Percentiles rank a stretch among this genome's conserved stretches.
These are phyloP conservation scores for Mrakia frigida DNA, from an alignment of 768 basidiomycete species.

Conservation along the genomic window DNA sequence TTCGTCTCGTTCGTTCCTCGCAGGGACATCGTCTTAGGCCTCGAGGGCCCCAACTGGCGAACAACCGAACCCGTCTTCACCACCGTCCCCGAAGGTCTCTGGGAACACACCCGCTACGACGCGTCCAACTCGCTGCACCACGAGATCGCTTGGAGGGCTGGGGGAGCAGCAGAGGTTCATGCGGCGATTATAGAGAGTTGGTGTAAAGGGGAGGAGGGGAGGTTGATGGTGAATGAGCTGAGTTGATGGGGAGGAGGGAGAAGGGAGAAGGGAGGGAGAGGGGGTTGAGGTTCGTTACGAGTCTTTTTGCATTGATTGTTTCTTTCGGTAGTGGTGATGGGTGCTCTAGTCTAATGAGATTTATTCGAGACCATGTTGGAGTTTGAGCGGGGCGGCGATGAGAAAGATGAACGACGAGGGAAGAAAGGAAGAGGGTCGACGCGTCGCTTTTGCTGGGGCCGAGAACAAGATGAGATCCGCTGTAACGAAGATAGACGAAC, in stretches of 20 bases:
- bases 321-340: too few relatives aligned
- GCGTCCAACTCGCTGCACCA: background rate
- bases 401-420: too few relatives aligned
- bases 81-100: background rate
- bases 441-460: too few relatives aligned
- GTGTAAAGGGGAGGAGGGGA: background rate
- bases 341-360: too few relatives aligned
- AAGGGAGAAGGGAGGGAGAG: background rate
- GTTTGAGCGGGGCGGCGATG: too few relatives aligned
- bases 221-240: too few relatives aligned
- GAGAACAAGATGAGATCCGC: too few relatives aligned
- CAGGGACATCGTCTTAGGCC: background rate
- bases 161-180: background rate
- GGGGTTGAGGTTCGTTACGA: too few relatives aligned
- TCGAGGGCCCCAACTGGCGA: background rate
- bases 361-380: too few relatives aligned
- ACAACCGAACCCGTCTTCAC: background rate
- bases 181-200: background rate
- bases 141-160: background rate
- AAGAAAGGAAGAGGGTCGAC: too few relatives aligned
- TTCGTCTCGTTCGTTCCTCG: background rate
- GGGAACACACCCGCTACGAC: background rate
- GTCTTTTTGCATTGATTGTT: too few relatives aligned
- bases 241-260: background rate
- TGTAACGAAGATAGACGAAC: too few relatives aligned